Evolutionary conservation across 2,329 filamentous ascomycete species (phyloP).

Genomic region (Aquanectria penicillioides): DNA sequence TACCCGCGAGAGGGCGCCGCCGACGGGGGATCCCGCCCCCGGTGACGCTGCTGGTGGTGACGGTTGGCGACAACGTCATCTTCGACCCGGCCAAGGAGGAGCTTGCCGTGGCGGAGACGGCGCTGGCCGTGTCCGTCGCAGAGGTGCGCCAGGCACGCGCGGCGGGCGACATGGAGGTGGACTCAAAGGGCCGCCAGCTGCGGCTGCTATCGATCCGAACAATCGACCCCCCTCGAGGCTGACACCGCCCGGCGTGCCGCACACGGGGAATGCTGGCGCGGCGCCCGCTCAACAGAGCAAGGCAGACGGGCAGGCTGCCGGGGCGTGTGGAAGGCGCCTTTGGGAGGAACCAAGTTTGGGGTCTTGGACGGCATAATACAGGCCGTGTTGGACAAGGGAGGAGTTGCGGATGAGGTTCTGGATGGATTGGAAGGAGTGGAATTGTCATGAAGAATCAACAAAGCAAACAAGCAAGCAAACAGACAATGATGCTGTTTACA

Average conservation of each 20-base stretch:
- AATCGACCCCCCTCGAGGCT: constrained; percentile 79
- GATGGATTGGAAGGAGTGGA: constrained; percentile 82
- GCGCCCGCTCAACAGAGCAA: constrained; percentile 47
- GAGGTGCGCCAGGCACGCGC: constrained; percentile 48
- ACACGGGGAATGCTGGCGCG: constrained; percentile 64
- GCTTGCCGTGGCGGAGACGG: constrained; percentile 89
- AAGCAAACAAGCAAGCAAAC: neutral
- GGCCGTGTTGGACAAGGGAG: constrained; percentile 78
- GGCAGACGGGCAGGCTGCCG: constrained; percentile 65
- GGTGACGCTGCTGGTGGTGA: constrained; percentile 89
- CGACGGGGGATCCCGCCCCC: constrained; percentile 70
- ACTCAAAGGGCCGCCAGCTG: constrained; percentile 56
- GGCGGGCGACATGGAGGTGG: constrained; percentile 52
- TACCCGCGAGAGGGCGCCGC: constrained; percentile 66
- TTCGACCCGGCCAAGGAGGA: constrained; percentile 95
- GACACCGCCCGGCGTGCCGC: constrained; percentile 76
- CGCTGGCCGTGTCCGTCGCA: constrained; percentile 84
- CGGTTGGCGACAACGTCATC: constrained; percentile 86
- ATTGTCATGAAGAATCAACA: constrained; percentile 56
- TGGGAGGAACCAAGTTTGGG: constrained; percentile 82
- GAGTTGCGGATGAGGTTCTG: constrained; percentile 87
- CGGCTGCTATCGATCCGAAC: constrained; percentile 76
- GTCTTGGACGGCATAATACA: constrained; percentile 80
- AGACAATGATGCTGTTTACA: neutral
- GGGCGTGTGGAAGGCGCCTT: constrained; percentile 86